Base-by-base conservation (phyloP, 129 eudicot species). In the Silybum marianum region DNA sequence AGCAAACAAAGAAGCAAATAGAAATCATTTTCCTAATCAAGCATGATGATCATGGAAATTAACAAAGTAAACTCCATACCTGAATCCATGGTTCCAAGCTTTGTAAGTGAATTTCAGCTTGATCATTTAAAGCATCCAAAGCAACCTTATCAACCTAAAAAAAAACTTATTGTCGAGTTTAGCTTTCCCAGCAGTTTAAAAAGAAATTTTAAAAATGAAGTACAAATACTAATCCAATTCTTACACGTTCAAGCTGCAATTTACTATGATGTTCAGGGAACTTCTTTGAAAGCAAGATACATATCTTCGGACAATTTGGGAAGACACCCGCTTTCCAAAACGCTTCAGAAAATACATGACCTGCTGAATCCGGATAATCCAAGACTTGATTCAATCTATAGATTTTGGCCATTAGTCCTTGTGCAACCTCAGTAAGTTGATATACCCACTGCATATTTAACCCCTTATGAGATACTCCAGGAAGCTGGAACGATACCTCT, bases 61-160 rank as follows among this genome's bases (percentile, higher is more conserved):
- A 25, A 30, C 40, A 65, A 51, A 73, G 70, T 44, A 60, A 85
- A 80, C 9, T 66, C 14, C 86, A 23, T 54, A 95, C 97, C 97
- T 93, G 98, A 83, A 95, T 84, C 99, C 99, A 95, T 60, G 97
- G 98, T 78, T 95, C 99, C 97, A 95, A 87, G 88, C 94, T 95
- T 90, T 95, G 99, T 54, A 90, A 83, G 82, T 87, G 91, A 86
- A 90, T 89, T 82, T 93, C 98, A 44, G 97, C 99, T 81, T 89
- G 92, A 82, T 95, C 99, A 74, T 86, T 89, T 85, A 95, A 88
- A 81, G 97, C 83, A 89, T 95, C 99, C 85, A 95, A 81, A 67
- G 99, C 93, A 78, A 88, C 77, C 88, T 92, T 93, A 84, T 95
- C 99, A 74, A 95, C 93, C 99, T 93, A 79, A 54, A 86, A 77